phyloP scores from a whole-genome alignment of 345 rosid species.

The Cardamine occulta region DNA sequence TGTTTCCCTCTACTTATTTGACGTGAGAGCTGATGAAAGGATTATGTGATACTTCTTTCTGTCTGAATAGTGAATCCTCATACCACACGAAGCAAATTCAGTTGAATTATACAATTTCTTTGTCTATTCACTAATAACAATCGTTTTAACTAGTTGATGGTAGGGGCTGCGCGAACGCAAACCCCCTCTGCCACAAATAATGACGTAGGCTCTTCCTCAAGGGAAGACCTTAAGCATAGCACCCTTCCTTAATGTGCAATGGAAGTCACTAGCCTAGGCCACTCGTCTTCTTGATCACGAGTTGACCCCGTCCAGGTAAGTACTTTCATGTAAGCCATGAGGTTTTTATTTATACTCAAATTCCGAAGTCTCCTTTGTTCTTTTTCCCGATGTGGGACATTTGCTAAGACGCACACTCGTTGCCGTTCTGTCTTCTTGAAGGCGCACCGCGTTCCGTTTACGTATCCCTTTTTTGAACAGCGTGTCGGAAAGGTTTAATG shows the following conservation, averaged over 20 bases:
- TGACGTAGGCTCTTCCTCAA: slow-evolving; percentile 65
- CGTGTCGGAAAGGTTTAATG: not conserved
- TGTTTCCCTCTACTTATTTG: no score
- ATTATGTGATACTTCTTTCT: no score
- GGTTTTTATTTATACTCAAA: not conserved
- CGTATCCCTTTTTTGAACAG: not conserved
- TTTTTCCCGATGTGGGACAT: slow-evolving; percentile 30
- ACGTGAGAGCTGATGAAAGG: no score
- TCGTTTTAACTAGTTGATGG: no score
- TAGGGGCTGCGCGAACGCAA: slow-evolving; percentile 68
- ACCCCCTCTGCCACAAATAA: slow-evolving; percentile 62
- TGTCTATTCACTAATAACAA: no score
- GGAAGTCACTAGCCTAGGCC: slow-evolving; percentile 48
- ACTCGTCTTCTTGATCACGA: slow-evolving; percentile 40
- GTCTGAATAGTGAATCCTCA: no score
- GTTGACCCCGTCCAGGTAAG: slow-evolving; percentile 54
- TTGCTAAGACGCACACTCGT: not conserved
- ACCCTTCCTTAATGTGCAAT: slow-evolving; percentile 46
- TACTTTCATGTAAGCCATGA: fast-evolving
- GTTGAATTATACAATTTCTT: no score
- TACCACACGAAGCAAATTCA: no score
- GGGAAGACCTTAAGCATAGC: slow-evolving; percentile 51
- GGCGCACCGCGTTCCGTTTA: not conserved
- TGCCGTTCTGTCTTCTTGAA: not conserved
- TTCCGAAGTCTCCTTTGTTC: not conserved